These are phyloP conservation scores for Rhizopus sp. DNA, from an alignment of 371 early-diverging fungal genomes.

Conservation along the genomic window DNA sequence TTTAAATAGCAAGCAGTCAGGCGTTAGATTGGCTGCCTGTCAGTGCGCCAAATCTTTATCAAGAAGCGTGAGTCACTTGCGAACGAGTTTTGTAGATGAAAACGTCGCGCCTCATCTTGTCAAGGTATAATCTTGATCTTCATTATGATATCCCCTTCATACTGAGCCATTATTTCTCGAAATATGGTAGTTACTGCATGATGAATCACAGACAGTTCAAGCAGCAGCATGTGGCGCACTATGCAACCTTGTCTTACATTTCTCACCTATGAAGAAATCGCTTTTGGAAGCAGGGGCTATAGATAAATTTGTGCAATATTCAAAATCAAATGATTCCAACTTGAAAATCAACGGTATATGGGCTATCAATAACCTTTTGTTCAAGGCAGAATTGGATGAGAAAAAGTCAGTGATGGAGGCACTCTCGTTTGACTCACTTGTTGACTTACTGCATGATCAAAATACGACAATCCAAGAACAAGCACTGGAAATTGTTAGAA, in stretches of 20 bases:
- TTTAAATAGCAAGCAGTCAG: conserved; percentile 60
- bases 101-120: conserved; percentile 75
- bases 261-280: conserved; percentile 85
- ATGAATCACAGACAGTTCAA: conserved; percentile 67
- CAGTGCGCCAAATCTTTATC: conserved; percentile 79
- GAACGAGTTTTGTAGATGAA: conserved; percentile 84
- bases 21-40: conserved; percentile 80
- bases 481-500: conserved; percentile 77
- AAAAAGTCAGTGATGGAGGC: conserved; percentile 73
- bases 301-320: conserved; percentile 68
- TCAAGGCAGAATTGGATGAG: conserved; percentile 65
- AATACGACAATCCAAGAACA: conserved; percentile 75
- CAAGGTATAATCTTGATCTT: conserved; percentile 43
- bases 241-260: conserved; percentile 87
- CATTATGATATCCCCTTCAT: background rate
- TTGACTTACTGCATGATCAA: conserved; percentile 65
- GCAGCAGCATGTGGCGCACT: conserved; percentile 79
- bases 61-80: conserved; percentile 76
- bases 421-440: conserved; percentile 66
- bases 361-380: conserved; percentile 85
- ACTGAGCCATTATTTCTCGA: background rate
- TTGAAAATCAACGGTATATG: conserved; percentile 80
- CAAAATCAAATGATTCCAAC: conserved; percentile 48
- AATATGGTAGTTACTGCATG: conserved; percentile 59
- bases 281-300: conserved; percentile 82